phyloP scores from a whole-genome alignment of 2,329 filamentous ascomycete genomes.

The Botryotinia convoluta region DNA sequence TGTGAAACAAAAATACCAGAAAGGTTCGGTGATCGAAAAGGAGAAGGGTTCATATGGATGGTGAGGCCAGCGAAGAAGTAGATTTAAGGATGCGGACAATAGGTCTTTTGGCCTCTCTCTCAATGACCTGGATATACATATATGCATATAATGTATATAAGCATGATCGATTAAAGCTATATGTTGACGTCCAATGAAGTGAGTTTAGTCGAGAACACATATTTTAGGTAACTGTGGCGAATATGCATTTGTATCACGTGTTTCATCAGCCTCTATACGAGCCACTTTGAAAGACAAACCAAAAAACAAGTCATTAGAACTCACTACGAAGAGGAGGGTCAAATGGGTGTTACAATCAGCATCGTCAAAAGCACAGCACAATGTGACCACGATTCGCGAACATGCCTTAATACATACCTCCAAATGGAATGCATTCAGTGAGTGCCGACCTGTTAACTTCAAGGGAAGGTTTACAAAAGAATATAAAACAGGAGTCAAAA shows the following conservation, averaged over 20 bases:
- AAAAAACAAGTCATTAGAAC: not conserved
- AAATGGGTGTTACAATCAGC: not conserved
- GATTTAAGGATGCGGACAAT: not conserved
- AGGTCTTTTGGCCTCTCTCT: not conserved
- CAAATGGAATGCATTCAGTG: not conserved
- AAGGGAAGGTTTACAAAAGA: not conserved
- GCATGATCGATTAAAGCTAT: not conserved
- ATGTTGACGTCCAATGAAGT: not conserved
- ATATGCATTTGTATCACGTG: not conserved
- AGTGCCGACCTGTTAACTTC: not conserved
- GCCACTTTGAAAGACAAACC: not conserved
- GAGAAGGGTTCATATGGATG: slow-evolving; percentile 4
- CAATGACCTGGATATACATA: not conserved
- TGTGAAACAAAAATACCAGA: not conserved
- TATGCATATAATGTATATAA: not conserved
- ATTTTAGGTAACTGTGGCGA: not conserved
- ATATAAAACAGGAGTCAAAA: not conserved
- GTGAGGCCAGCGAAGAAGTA: slow-evolving; percentile 12
- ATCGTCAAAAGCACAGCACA: not conserved
- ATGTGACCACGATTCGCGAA: not conserved
- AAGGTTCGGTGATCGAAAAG: slow-evolving; percentile 5
- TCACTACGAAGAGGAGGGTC: not conserved
- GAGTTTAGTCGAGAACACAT: not conserved
- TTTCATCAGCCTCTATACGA: not conserved
- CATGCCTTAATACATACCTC: not conserved